Percentiles rank a stretch among this genome's conserved stretches.
Conservation (phyloP, 2,329 filamentous ascomycete genomes). For the Tolypocladium tropicale region DNA sequence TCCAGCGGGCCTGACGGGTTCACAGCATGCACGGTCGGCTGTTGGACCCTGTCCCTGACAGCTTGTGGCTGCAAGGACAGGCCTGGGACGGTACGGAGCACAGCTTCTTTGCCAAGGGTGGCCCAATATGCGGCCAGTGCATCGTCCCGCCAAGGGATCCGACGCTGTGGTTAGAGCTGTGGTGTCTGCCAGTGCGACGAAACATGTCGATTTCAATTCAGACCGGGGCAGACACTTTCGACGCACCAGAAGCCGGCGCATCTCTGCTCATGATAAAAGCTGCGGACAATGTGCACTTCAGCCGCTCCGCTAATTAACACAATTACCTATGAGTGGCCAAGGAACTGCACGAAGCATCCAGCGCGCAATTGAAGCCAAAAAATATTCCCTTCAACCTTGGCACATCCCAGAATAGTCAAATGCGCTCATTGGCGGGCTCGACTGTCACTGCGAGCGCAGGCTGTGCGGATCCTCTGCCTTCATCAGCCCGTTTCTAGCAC, state of each 20-base stretch:
- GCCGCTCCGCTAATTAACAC: not conserved
- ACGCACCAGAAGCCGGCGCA: not conserved
- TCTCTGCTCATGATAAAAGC: not conserved
- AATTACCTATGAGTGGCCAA: not conserved
- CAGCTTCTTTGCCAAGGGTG: not conserved
- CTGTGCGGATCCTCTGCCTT: not conserved
- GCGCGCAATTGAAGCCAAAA: not conserved
- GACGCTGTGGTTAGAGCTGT: constrained; percentile 3
- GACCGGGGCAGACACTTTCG: not conserved
- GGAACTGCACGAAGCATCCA: not conserved
- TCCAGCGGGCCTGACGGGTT: constrained; percentile 3
- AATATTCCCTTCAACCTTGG: not conserved
- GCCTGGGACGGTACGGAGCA: not conserved
- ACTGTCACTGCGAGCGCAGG: not conserved
- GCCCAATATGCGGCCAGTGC: not conserved
- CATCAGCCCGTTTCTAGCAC: not conserved
- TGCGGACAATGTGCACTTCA: not conserved
- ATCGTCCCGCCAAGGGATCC: constrained; percentile 3
- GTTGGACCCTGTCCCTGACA: constrained; percentile 3
- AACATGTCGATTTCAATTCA: not conserved
- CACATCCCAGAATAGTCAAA: not conserved
- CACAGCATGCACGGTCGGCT: constrained; percentile 6
- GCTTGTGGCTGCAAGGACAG: constrained; percentile 3
- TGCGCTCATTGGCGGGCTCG: not conserved
- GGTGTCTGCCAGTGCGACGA: not conserved